Base-by-base conservation (phyloP, 2,329 filamentous ascomycete species). In the Bisporella sp. region DNA sequence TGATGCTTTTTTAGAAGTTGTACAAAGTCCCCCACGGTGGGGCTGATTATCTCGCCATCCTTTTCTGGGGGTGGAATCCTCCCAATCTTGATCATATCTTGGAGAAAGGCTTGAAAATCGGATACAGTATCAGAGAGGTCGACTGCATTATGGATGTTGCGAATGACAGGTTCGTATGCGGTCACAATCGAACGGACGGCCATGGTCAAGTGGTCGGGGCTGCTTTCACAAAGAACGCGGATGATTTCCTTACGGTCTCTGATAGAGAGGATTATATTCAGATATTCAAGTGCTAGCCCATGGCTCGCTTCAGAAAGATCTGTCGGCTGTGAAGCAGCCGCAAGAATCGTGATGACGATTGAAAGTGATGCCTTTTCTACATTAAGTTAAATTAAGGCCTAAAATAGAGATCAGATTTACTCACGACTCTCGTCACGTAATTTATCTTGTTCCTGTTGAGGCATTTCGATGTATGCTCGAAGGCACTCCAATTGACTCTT, bases 91-190 rank as follows among this genome's bases (percentile, higher is more conserved):
- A 93, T 79, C 51, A 91, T 77, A 55, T 90, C 87, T 5, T 78
- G 77, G 28, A 91, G 64, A 60, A 93, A 90, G 7, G 69, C 72
- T 62, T 91, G 81, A 1, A 79, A 71, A 35, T 87, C 81, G 37
- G 76, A 75, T 5, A 92, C 66, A 21, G 87, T 85, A 39, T 81
- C 81, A 33, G 79, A 80, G 5, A 92, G 73, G 60, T 91, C 84
- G 29, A 90, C 77, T 2, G 78, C 77, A 48, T 86, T 78, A 63
- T 92, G 88, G 5, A 91, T 72, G 3, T 75, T 71, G 28, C 87
- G 76, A 50, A 93, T 88, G 52, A 90, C 81, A 0, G 85, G 85
- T 47, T 90, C 87, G 57, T 87, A 88, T 2, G 84, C 82, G 0
- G 75, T 71, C 5, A 90, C 77, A 0, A 75, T 66, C 51, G 89